These are phyloP conservation scores for Corchorus capsularis DNA, from an alignment of 345 rosid species.

Conservation along the genomic window DNA sequence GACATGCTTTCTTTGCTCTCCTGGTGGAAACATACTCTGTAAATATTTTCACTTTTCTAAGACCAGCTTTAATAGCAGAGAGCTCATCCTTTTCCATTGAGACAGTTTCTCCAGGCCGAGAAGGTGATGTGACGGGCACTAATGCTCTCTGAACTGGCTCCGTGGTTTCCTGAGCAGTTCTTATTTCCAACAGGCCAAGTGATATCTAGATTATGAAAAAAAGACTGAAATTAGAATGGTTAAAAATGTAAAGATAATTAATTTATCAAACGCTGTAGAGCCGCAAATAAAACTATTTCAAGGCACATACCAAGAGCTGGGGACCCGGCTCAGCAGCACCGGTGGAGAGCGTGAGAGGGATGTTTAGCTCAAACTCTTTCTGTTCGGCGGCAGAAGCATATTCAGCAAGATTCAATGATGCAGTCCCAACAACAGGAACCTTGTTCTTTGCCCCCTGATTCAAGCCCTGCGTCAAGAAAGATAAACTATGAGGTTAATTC, in stretches of 20 bases:
- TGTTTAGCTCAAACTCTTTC: conserved; percentile 49
- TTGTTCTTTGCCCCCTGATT: conserved; percentile 56
- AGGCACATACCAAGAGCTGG: conserved; percentile 57
- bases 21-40: conserved; percentile 69
- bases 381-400: conserved; percentile 53
- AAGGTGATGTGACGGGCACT: conserved; percentile 57
- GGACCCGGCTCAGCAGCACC: conserved; percentile 45
- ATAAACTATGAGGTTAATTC: background rate
- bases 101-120: conserved; percentile 49
- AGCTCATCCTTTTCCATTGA: conserved; percentile 64
- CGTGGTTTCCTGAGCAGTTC: conserved; percentile 57
- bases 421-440: conserved; percentile 55
- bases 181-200: conserved; percentile 68
- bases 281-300: background rate
- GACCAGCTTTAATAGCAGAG: conserved; percentile 86
- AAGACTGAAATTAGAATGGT: conserved; percentile 10
- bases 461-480: conserved; percentile 52
- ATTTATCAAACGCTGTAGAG: background rate
- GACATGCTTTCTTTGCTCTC: conserved; percentile 63
- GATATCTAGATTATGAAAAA: conserved; percentile 53
- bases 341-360: conserved; percentile 49
- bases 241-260: background rate
- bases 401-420: conserved; percentile 63
- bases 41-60: conserved; percentile 80
- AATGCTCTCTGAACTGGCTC: conserved; percentile 56